Evolutionary conservation across 371 early-diverging fungal species (phyloP).

Genomic region (Rhizopus stolonifer): DNA sequence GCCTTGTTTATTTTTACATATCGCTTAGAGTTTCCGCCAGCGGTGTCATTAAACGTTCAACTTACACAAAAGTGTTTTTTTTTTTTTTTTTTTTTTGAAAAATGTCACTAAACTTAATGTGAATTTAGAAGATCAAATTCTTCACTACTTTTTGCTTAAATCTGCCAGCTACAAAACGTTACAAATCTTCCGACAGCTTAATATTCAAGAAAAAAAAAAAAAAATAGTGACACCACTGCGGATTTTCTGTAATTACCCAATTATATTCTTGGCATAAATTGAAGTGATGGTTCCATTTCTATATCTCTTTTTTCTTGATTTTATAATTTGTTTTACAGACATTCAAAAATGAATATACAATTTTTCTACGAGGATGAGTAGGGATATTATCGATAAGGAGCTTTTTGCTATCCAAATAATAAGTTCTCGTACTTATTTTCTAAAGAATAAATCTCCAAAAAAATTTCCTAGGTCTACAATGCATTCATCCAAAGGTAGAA

Average conservation of each 20-base stretch:
- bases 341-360: neutral
- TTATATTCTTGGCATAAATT: too few species aligned
- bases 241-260: too few species aligned
- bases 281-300: slow-evolving; percentile 1
- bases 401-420: slow-evolving; percentile 7
- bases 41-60: too few species aligned
- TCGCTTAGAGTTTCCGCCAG: slow-evolving; percentile 1
- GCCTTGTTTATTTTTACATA: neutral
- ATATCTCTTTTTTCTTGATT: neutral
- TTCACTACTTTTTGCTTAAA: too few species aligned
- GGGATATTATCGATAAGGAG: slow-evolving; percentile 12
- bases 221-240: too few species aligned
- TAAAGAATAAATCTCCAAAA: neutral
- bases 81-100: slow-evolving; percentile 1
- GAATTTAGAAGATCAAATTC: too few species aligned
- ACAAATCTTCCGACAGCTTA: too few species aligned
- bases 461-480: neutral
- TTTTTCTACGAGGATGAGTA: slow-evolving; percentile 8
- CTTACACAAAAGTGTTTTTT: neutral
- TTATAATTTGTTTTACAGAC: slow-evolving; percentile 1
- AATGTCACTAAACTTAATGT: too few species aligned
- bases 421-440: neutral
- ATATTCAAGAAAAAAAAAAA: too few species aligned
- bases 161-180: too few species aligned
- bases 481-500: neutral